Evolutionary conservation across 148 eudicot species (phyloP), one percentile per base, ranked within the genome.

Genomic region (Polygonum aviculare): DNA sequence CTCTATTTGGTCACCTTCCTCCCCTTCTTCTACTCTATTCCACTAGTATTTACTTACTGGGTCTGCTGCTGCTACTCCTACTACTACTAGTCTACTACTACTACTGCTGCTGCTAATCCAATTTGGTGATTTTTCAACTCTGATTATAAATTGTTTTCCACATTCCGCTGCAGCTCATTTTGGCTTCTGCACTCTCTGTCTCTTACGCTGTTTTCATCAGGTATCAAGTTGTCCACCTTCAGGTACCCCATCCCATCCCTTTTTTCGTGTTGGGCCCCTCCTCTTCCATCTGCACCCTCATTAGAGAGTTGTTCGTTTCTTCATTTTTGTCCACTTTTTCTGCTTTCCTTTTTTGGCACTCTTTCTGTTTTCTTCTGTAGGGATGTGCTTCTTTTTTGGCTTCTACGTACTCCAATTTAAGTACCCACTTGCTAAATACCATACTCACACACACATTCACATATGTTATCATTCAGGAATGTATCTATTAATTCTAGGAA

Each of bases 191-290:
- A 51, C 39, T 82, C 51, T 82, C 82, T 33, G 80, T 83, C 48
- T 70, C 79, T 47, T 89, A 83, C 79, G 73, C 86, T 35, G 70
- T 88, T 63, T 70, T 59, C 45, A 79, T 89, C 87, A 83, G 80
- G 65, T 82, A 48, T 75, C 78, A 86, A 82, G 84, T 87, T 16
- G 40, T 75, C 44, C 77, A 84, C 67, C 96, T 91, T 74, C 85
- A 93, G 98, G 98, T 91, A 85, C 79, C 31, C 31, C 31, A 26
- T 26, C 1, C 31, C 31, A 26, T 26, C 31, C n/a, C n/a, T n/a
- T n/a, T n/a, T n/a, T n/a, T n/a, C 52, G 7, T 44, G 74, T 79
- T 78, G 60, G 60, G 69, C 69, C 65, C 69, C 69, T 62, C 31
- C 31, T 26, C 31, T 26, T 26, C 31, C 31, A 26, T 26, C 31